Conservation (phyloP, 495 filamentous ascomycete genomes). For the Chaetomium tenue region DNA sequence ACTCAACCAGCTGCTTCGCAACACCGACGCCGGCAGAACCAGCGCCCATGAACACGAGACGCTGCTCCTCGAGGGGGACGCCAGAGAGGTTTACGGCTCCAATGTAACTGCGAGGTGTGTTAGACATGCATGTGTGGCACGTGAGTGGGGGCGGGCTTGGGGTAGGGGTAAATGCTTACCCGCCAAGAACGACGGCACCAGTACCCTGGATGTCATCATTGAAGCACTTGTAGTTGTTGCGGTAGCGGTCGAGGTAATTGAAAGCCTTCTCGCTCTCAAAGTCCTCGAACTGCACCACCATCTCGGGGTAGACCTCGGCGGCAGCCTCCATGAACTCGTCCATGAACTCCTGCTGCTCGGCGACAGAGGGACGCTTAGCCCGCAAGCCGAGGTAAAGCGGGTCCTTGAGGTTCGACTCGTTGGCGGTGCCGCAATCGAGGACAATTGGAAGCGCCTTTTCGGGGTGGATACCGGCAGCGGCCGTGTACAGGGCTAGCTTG, state of each 20-base stretch:
- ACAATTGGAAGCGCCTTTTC: conserved; percentile 88
- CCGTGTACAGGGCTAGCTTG: conserved; percentile 89
- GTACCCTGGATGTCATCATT: conserved; percentile 99
- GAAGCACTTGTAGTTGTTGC: conserved; percentile 86
- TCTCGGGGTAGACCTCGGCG: conserved; percentile 82
- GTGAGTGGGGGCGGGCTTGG: background rate
- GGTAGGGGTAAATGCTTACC: conserved; percentile 46
- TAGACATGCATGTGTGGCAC: background rate
- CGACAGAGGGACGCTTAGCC: conserved; percentile 70
- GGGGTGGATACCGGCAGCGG: conserved; percentile 94
- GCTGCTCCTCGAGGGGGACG: conserved; percentile 84
- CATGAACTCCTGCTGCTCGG: conserved; percentile 89
- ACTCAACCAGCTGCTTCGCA: conserved; percentile 93
- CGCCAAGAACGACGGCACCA: conserved; percentile 89
- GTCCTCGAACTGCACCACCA: conserved; percentile 97
- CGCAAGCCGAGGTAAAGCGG: conserved; percentile 92
- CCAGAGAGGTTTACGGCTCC: conserved; percentile 88
- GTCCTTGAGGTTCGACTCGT: conserved; percentile 82
- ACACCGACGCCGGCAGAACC: conserved; percentile 95
- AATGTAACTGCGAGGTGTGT: conserved; percentile 61
- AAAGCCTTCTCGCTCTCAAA: conserved; percentile 94
- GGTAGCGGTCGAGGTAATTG: conserved; percentile 86
- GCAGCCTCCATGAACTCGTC: conserved; percentile 96
- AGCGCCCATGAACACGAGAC: conserved; percentile 93
- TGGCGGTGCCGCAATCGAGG: conserved; percentile 87